Percentiles rank a stretch among this genome's conserved stretches.
Conservation (phyloP, 306 rosid genomes). For the Quercus cerris region DNA sequence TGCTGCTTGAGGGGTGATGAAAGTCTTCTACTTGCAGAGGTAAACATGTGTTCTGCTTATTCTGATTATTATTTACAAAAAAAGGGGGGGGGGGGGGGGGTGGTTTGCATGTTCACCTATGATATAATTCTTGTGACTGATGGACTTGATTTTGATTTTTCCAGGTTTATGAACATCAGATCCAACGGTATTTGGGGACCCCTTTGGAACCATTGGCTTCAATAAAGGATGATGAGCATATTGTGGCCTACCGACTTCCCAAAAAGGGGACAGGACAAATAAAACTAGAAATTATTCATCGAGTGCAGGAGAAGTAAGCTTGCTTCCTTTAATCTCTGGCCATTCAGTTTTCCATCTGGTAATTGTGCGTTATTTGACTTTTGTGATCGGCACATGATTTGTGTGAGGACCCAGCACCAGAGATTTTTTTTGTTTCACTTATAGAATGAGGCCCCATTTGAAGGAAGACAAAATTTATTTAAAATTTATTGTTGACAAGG, state of each 20-base stretch:
- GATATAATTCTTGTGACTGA: constrained; percentile 14
- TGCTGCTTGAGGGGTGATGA: constrained; percentile 94
- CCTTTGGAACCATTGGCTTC: constrained; percentile 63
- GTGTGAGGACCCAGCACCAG: background rate
- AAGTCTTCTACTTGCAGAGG: constrained; percentile 93
- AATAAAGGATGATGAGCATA: constrained; percentile 84
- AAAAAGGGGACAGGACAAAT: constrained; percentile 50
- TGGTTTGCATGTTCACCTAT: background rate
- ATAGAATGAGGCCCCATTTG: background rate
- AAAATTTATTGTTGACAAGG: background rate
- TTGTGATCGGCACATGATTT: background rate
- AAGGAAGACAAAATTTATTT: background rate
- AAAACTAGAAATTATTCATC: constrained; percentile 77
- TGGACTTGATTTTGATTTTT: constrained; percentile 9
- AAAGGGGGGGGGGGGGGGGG: too few species aligned
- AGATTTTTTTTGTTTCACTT: background rate
- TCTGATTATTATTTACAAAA: background rate
- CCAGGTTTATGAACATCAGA: constrained; percentile 74
- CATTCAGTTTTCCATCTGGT: constrained; percentile 5
- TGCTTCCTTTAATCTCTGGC: constrained; percentile 20
- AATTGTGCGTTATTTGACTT: background rate
- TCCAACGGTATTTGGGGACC: constrained; percentile 71
- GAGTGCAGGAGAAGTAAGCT: constrained; percentile 73
- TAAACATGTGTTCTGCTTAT: constrained; percentile 27
- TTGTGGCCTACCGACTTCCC: constrained; percentile 78